Conservation (phyloP, 306 rosid genomes). For the Psophocarpus tetragonolobus region DNA sequence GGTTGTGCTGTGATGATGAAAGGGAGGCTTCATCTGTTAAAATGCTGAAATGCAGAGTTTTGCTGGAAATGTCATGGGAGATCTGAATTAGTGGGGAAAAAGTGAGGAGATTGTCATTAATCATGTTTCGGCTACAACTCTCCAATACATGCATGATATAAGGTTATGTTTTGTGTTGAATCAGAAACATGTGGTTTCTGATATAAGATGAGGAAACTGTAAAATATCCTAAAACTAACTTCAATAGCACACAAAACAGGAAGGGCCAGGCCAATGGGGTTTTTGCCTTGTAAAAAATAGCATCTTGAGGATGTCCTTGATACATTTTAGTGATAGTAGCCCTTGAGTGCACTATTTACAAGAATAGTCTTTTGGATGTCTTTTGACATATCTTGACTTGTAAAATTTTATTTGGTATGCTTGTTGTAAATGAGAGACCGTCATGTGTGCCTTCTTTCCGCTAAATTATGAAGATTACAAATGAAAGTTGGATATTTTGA, state of each 20-base stretch:
- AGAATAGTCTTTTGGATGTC: not conserved
- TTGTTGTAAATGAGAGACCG: slow-evolving; percentile 21
- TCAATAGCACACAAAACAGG: not conserved
- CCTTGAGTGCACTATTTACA: not conserved
- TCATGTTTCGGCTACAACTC: not conserved
- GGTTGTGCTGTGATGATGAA: not conserved
- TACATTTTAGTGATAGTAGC: not conserved
- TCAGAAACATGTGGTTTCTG: not conserved
- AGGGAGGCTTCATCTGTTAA: not conserved
- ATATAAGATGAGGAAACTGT: not conserved
- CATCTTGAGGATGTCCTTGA: not conserved
- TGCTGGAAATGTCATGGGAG: not conserved
- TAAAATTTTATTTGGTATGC: not conserved
- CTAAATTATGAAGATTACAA: not conserved
- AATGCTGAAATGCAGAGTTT: not conserved
- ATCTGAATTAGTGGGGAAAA: not conserved
- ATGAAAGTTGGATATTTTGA: not conserved
- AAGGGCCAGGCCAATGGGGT: not conserved
- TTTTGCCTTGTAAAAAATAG: not conserved
- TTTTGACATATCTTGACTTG: slow-evolving; percentile 2
- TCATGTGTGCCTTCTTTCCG: not conserved
- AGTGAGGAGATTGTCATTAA: not conserved
- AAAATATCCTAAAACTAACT: not conserved
- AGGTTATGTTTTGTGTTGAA: not conserved
- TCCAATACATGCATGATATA: not conserved